phyloP scores from a whole-genome alignment of 108 stramenopile species.

The Stephanodiscus triporus region DNA sequence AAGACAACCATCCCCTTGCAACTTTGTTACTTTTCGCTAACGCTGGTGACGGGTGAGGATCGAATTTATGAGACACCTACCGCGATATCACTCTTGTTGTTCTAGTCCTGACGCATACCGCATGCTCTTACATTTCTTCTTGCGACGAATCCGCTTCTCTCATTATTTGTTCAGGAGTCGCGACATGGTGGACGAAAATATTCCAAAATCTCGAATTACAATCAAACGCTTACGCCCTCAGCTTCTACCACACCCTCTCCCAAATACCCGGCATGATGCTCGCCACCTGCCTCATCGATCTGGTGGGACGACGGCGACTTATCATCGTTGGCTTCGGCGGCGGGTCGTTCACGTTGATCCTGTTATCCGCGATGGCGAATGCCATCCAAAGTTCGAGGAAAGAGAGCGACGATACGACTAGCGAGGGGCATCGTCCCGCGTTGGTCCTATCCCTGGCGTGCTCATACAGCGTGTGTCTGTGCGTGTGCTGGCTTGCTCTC shows the following conservation, averaged over 20 bases:
- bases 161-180: constrained; percentile 14
- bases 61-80: background rate
- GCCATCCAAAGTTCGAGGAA: constrained; percentile 4
- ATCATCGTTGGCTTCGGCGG: constrained; percentile 35
- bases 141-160: no score
- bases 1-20: constrained; percentile 41
- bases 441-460: constrained; percentile 28
- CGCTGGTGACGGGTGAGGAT: constrained; percentile 24
- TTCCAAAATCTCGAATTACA: constrained; percentile 27
- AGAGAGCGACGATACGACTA: background rate
- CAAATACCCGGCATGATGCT: constrained; percentile 46
- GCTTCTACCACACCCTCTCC: constrained; percentile 42
- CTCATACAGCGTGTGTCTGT: constrained; percentile 28
- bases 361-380: constrained; percentile 21
- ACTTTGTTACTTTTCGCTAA: constrained; percentile 34
- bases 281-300: constrained; percentile 41
- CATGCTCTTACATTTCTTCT: background rate
- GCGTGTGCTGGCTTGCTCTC: constrained; percentile 35
- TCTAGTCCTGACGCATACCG: background rate
- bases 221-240: constrained; percentile 31
- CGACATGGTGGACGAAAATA: constrained; percentile 49
- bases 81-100: background rate
- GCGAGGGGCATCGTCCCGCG: constrained; percentile 2
- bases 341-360: constrained; percentile 4
- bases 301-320: constrained; percentile 29